phyloP scores from a whole-genome alignment of 169 alveolate species.

The Cryptosporidium ubiquitum region DNA sequence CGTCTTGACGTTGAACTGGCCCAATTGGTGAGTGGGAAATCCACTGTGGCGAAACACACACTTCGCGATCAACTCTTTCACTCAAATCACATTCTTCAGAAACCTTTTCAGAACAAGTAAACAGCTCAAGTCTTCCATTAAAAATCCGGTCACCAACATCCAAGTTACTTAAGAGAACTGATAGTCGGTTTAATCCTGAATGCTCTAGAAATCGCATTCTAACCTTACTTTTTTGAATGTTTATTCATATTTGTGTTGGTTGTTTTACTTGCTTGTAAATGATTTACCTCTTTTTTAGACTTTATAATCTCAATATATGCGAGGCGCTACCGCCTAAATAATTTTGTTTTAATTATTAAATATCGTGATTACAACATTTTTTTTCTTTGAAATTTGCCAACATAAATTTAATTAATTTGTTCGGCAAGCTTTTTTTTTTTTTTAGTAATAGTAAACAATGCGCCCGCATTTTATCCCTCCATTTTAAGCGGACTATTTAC shows the following conservation, averaged over 20 bases:
- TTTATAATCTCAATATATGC: background rate
- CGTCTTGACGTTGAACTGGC: constrained; percentile 66
- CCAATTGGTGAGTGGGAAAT: constrained; percentile 75
- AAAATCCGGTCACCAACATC: constrained; percentile 81
- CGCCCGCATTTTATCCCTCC: constrained; percentile 20
- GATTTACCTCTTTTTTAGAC: background rate
- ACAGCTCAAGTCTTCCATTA: constrained; percentile 79
- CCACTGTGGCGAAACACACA: constrained; percentile 76
- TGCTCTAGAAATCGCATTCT: constrained; percentile 79
- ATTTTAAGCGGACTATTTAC: background rate
- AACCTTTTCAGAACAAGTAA: constrained; percentile 72
- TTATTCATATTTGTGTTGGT: background rate
- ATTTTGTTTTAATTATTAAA: background rate
- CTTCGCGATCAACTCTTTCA: constrained; percentile 68
- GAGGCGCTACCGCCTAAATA: background rate
- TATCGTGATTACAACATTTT: background rate
- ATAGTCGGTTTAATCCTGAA: constrained; percentile 76
- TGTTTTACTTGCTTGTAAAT: background rate
- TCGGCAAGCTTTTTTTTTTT: background rate
- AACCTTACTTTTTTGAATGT: background rate
- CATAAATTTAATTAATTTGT: background rate
- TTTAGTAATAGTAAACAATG: background rate
- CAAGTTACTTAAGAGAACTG: constrained; percentile 75
- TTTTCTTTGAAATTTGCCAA: background rate
- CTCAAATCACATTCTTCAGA: constrained; percentile 58